Base-by-base conservation (phyloP, 176 grass and related monocot genomes). In the Thalia dealbata region DNA sequence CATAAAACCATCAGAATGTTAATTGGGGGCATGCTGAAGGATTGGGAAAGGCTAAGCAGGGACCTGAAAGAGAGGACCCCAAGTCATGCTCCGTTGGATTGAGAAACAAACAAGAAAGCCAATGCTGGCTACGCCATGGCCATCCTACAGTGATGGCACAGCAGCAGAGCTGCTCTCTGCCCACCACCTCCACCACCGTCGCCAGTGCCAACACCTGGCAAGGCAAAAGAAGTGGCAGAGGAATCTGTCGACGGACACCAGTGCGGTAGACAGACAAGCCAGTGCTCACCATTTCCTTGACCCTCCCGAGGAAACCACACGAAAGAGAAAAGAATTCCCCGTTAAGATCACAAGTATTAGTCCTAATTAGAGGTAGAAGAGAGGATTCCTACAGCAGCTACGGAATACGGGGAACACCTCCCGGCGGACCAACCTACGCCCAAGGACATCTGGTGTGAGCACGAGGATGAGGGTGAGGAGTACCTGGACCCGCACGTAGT, bases 401-500 rank as follows among this genome's bases (percentile, higher is more conserved):
- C 27, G 4, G 23, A 28, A 28, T 29, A 24, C 23, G 61, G 61
- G 60, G 60, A 27, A 27, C 11, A 28, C 25, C 60, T 9, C 10
- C n/a, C 54, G 54, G 19, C 18, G 21, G 54, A 58, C 54, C 54
- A 58, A n/a, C 19, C 54, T 58, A n/a, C 54, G 21, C 54, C 54
- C 19, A 6, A 3, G 54, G 54, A n/a, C 54, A 58, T n/a, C 54
- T 58, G 46, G 77, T 70, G 48, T 68, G 67, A 73, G 59, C 27
- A 13, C 14, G 64, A 66, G 63, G 3, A 7, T 54, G 25, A 73
- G 26, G 42, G 52, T 19, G 44, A 50, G 42, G 59, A n/a, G 25
- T 77, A 97, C 95, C 90, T 99, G 95, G 72, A 99, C 86, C 54
- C 95, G 88, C 50, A 99, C 76, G 76, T 99, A 99, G 61, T 95